These are phyloP conservation scores for Xylaria sp. DNA, from an alignment of 2,329 filamentous ascomycete genomes.

Conservation along the genomic window DNA sequence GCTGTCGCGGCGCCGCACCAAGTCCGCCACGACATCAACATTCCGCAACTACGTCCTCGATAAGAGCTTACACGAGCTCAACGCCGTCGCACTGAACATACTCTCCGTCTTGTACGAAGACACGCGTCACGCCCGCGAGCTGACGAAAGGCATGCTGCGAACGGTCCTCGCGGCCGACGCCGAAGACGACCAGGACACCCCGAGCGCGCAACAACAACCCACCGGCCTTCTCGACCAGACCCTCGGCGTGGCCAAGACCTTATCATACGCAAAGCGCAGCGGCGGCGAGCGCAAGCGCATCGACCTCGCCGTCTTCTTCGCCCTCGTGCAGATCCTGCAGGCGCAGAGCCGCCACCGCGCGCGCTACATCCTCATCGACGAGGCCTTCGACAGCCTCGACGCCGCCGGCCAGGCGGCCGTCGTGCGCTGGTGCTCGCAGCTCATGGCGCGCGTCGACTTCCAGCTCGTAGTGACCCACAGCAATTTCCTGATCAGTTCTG, in stretches of 20 bases:
- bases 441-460: conserved; percentile 39
- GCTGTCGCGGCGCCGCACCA: conserved; percentile 38
- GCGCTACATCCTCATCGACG: conserved; percentile 51
- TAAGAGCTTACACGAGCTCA: conserved; percentile 47
- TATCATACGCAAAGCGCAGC: conserved; percentile 51
- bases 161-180: conserved; percentile 40
- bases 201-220: not conserved
- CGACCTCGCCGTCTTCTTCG: conserved; percentile 52
- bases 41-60: conserved; percentile 47
- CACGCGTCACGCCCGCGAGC: conserved; percentile 42
- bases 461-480: conserved; percentile 46
- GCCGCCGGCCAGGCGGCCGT: conserved; percentile 47
- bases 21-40: conserved; percentile 34
- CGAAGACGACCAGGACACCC: conserved; percentile 21
- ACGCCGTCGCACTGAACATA: conserved; percentile 44
- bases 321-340: conserved; percentile 47
- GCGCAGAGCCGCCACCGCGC: conserved; percentile 47
- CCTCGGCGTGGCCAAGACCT: conserved; percentile 39
- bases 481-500: conserved; percentile 25
- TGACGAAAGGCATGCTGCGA: conserved; percentile 45
- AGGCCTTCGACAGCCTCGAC: conserved; percentile 51
- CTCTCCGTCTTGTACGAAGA: conserved; percentile 48
- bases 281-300: conserved; percentile 52
- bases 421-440: conserved; percentile 40
- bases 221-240: conserved; percentile 45